These are phyloP conservation scores for Vishniacozyma victoriae DNA, from an alignment of 768 basidiomycete species.

Conservation along the genomic window DNA sequence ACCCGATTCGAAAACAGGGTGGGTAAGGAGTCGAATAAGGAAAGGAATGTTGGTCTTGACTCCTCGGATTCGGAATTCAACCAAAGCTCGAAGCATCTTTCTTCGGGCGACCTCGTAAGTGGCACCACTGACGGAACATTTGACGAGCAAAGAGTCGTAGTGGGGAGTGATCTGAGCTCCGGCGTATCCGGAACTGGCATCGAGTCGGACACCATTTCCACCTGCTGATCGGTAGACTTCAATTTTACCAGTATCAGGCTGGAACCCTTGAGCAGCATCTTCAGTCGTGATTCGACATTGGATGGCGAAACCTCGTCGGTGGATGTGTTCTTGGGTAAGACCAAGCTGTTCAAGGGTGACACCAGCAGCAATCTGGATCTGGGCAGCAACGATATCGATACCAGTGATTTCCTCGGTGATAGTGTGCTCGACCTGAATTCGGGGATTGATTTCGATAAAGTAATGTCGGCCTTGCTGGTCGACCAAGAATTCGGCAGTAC, in stretches of 20 bases:
- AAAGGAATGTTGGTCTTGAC: constrained; percentile 99
- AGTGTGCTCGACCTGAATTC: constrained; percentile 99
- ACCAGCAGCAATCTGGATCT: constrained; percentile 99
- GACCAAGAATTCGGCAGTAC: constrained; percentile 96
- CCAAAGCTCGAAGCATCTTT: constrained; percentile 98
- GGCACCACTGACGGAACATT: constrained; percentile 89
- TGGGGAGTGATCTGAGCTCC: constrained; percentile 99
- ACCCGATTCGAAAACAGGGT: constrained; percentile 90
- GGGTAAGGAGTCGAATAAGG: constrained; percentile 93
- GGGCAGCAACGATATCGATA: constrained; percentile 97
- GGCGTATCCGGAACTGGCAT: constrained; percentile 94
- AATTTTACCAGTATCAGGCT: constrained; percentile 98
- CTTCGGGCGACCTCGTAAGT: constrained; percentile 97
- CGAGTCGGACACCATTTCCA: constrained; percentile 95
- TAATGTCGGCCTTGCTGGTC: constrained; percentile 95
- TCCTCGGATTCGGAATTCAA: constrained; percentile 98
- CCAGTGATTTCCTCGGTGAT: constrained; percentile 99
- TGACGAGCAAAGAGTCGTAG: constrained; percentile 95
- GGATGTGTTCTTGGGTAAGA: constrained; percentile 89
- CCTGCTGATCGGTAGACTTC: constrained; percentile 98
- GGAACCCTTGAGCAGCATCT: constrained; percentile 85
- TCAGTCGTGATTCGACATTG: constrained; percentile 98
- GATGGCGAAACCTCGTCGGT: constrained; percentile 92
- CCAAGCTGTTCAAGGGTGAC: constrained; percentile 92
- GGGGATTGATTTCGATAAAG: constrained; percentile 99